Evolutionary conservation across 495 filamentous ascomycete species (phyloP).

Genomic region (Penicillium taxi): DNA sequence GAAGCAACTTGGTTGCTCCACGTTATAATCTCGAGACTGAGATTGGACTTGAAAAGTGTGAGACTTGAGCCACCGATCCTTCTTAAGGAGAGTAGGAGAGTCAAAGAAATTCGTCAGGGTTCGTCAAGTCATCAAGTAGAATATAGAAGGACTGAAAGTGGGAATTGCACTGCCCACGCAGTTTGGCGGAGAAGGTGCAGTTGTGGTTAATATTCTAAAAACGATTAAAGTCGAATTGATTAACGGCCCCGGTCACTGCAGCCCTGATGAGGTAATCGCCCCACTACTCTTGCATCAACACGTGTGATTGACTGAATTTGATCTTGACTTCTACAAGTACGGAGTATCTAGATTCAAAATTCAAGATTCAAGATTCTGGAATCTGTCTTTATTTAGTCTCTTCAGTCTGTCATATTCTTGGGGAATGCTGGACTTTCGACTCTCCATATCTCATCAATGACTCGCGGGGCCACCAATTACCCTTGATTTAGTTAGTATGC

Average conservation of each 20-base stretch:
- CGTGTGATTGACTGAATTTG: slow-evolving; percentile 1
- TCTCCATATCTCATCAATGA: no score
- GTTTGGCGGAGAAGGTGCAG: not conserved
- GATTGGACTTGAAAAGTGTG: not conserved
- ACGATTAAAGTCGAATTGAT: slow-evolving; percentile 1
- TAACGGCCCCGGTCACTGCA: no score
- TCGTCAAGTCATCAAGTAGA: slow-evolving; percentile 39
- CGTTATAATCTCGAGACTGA: slow-evolving; percentile 2
- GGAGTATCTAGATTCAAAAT: no score
- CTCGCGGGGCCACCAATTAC: no score
- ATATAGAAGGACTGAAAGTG: slow-evolving; percentile 19
- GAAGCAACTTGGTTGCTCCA: not conserved
- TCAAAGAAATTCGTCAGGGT: slow-evolving; percentile 42
- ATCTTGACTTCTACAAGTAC: no score
- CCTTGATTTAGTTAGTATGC: no score
- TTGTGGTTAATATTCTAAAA: slow-evolving; percentile 5
- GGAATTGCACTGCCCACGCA: slow-evolving; percentile 10
- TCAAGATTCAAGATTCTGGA: no score
- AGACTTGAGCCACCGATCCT: not conserved
- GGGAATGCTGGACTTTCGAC: no score
- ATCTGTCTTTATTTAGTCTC: no score
- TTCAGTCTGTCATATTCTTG: no score
- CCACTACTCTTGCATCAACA: not conserved
- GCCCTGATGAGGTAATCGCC: slow-evolving; percentile 6
- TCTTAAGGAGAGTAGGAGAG: slow-evolving; percentile 26